These are phyloP conservation scores for Colletotrichum sidae DNA, from an alignment of 2,329 filamentous ascomycete genomes.

Conservation along the genomic window DNA sequence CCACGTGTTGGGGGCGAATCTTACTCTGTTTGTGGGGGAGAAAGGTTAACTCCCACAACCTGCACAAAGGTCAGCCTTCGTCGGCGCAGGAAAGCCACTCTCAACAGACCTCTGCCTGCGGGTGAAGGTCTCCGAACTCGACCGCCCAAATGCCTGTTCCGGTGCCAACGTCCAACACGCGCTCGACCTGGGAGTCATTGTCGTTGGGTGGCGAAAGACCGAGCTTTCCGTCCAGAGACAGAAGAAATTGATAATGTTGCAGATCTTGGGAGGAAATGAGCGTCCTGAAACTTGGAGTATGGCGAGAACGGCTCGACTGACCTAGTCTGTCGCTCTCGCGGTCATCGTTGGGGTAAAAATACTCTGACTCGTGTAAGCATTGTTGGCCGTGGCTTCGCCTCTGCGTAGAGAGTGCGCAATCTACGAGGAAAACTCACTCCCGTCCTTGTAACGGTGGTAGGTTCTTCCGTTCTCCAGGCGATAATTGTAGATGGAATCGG, in stretches of 20 bases:
- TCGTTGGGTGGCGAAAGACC: not conserved
- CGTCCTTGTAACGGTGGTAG: slow-evolving; percentile 45
- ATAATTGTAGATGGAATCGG: slow-evolving; percentile 18
- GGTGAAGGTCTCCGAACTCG: not conserved
- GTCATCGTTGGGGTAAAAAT: not conserved
- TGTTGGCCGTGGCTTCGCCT: not conserved
- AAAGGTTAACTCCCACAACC: slow-evolving; percentile 1
- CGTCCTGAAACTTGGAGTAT: not conserved
- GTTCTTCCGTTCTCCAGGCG: slow-evolving; percentile 44
- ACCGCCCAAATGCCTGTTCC: not conserved
- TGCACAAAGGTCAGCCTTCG: not conserved
- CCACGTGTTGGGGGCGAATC: slow-evolving; percentile 41
- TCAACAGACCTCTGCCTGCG: not conserved
- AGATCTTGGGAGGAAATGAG: not conserved
- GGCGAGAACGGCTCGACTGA: not conserved
- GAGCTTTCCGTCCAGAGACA: not conserved
- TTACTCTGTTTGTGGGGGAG: not conserved
- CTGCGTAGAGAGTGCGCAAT: not conserved
- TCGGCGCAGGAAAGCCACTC: not conserved
- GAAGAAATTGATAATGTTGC: slow-evolving; percentile 7
- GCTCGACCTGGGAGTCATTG: not conserved
- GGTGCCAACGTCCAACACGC: slow-evolving; percentile 8
- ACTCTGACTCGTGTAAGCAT: not conserved
- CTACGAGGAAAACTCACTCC: slow-evolving; percentile 12
- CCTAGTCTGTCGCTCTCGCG: slow-evolving; percentile 2